Evolutionary conservation across 768 basidiomycete genomes (phyloP).

Genomic region (Tricholoma furcatifolium): DNA sequence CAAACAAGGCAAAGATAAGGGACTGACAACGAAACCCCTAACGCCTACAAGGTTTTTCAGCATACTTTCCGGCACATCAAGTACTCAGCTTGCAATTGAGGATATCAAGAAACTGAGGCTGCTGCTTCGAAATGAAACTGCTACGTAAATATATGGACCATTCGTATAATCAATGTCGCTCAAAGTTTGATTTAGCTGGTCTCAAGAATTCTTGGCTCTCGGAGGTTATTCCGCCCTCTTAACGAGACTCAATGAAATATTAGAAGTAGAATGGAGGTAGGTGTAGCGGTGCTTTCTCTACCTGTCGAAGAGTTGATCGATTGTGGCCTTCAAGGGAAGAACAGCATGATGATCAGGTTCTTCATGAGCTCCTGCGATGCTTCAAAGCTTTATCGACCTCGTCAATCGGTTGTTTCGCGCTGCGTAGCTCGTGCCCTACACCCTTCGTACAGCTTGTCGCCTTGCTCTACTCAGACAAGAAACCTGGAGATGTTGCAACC

Average conservation of each 20-base stretch:
- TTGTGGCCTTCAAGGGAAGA: slow-evolving; percentile 70
- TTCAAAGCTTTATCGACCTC: slow-evolving; percentile 93
- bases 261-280: slow-evolving; percentile 96
- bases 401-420: slow-evolving; percentile 82
- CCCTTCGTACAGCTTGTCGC: slow-evolving; percentile 84
- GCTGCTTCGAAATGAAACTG: slow-evolving; percentile 88
- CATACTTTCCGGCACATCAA: slow-evolving; percentile 65
- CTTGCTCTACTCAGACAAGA: slow-evolving; percentile 95
- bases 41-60: slow-evolving; percentile 68
- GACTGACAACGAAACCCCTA: slow-evolving; percentile 44
- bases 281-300: slow-evolving; percentile 18
- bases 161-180: not conserved
- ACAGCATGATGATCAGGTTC: slow-evolving; percentile 93
- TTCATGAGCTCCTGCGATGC: slow-evolving; percentile 90
- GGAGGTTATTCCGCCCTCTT: slow-evolving; percentile 88
- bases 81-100: slow-evolving; percentile 79
- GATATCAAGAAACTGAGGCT: slow-evolving; percentile 85
- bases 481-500: slow-evolving; percentile 90
- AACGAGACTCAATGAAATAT: slow-evolving; percentile 82
- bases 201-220: slow-evolving; percentile 76
- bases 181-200: slow-evolving; percentile 60
- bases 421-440: slow-evolving; percentile 85
- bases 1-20: slow-evolving; percentile 52
- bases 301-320: not conserved
- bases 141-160: slow-evolving; percentile 48